These are phyloP conservation scores for Ailanthus altissimus DNA, from an alignment of 345 rosid genomes.

Conservation along the genomic window DNA sequence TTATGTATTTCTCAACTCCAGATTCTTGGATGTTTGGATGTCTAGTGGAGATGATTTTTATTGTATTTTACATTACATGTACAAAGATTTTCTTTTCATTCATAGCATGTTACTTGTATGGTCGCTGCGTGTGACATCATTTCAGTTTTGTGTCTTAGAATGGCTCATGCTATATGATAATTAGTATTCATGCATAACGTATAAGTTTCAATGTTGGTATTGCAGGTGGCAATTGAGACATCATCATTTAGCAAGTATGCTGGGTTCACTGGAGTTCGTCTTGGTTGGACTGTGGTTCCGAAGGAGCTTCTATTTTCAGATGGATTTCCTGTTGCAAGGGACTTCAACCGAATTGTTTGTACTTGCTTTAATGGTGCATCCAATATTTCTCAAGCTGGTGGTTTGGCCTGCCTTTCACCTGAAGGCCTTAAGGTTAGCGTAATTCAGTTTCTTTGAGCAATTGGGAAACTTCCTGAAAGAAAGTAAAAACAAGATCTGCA, in stretches of 20 bases:
- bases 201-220: constrained; percentile 8
- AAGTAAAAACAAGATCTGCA: neutral
- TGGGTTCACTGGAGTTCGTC: constrained; percentile 95
- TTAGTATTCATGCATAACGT: neutral
- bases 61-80: neutral
- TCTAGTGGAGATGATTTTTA: neutral
- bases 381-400: constrained; percentile 89
- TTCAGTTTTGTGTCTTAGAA: neutral
- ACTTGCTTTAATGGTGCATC: constrained; percentile 97
- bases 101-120: neutral
- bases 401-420: constrained; percentile 83
- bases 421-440: constrained; percentile 72
- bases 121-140: neutral
- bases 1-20: neutral
- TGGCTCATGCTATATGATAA: neutral
- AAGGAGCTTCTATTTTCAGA: constrained; percentile 80
- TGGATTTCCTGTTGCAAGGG: constrained; percentile 87
- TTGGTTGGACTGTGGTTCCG: constrained; percentile 95
- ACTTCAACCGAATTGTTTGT: constrained; percentile 82
- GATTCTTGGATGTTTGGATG: neutral
- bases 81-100: neutral
- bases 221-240: constrained; percentile 88
- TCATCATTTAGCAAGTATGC: constrained; percentile 94
- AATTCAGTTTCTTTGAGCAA: constrained; percentile 4
- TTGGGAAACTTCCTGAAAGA: neutral